Evolutionary conservation across 1,139 yeast genomes (phyloP).

Genomic region (Lodderomyces theae): DNA sequence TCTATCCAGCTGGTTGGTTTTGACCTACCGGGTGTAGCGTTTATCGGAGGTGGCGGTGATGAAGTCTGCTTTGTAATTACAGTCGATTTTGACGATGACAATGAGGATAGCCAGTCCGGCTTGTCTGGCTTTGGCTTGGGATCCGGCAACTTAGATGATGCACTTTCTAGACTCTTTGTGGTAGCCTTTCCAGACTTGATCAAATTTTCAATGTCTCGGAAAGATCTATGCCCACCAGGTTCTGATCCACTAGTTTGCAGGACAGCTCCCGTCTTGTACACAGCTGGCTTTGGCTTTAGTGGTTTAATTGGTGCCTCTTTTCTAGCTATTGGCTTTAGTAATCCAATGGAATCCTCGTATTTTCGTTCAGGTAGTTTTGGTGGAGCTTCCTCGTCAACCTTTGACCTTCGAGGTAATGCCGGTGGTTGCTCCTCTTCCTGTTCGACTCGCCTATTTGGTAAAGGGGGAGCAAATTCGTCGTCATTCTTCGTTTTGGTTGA

Average conservation of each 20-base stretch:
- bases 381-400: conserved; percentile 8
- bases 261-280: not conserved
- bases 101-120: conserved; percentile 15
- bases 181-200: conserved; percentile 15
- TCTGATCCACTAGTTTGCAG: not conserved
- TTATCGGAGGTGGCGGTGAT: conserved; percentile 7
- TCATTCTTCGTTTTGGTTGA: conserved; percentile 3
- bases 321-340: conserved; percentile 22
- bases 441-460: conserved; percentile 10
- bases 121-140: conserved; percentile 9
- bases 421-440: conserved; percentile 12
- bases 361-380: conserved; percentile 17
- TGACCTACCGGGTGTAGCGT: conserved; percentile 5
- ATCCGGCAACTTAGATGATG: not conserved
- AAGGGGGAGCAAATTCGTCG: conserved; percentile 6
- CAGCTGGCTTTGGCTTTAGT: conserved; percentile 1
- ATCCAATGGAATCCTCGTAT: conserved; percentile 16
- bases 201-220: conserved; percentile 21
- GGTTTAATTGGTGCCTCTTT: conserved; percentile 9
- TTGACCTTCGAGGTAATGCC: conserved; percentile 17
- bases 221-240: conserved; percentile 13
- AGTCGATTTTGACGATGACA: conserved; percentile 11
- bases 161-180: conserved; percentile 1
- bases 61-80: conserved; percentile 10
- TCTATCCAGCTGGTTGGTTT: conserved; percentile 13